A percentile compares a stretch with the other conserved stretches of the same genome.
Conservation (phyloP, 495 filamentous ascomycete genomes). For the Penicillium cosmopolitanum region DNA sequence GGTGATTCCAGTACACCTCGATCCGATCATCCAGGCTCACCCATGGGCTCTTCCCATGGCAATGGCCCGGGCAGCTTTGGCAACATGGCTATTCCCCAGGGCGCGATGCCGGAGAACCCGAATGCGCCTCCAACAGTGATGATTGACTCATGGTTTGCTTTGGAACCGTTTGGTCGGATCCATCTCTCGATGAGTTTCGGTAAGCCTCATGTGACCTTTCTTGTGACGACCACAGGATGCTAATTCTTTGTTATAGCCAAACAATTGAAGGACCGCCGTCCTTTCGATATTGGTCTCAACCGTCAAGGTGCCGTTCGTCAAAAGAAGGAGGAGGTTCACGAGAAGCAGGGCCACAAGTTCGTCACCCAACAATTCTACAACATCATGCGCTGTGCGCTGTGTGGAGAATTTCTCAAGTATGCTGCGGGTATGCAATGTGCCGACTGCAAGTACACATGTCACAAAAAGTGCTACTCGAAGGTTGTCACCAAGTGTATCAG, state of each 20-base stretch:
- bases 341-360: constrained; percentile 99
- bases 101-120: constrained; percentile 27
- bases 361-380: constrained; percentile 98
- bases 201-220: constrained; percentile 42
- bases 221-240: constrained; percentile 7
- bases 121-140: constrained; percentile 57
- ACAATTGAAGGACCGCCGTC: constrained; percentile 67
- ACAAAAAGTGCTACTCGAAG: constrained; percentile 92
- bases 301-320: constrained; percentile 96
- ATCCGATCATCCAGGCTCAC: constrained; percentile 49
- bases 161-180: constrained; percentile 92
- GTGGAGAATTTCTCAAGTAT: constrained; percentile 98
- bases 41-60: constrained; percentile 36
- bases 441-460: constrained; percentile 99
- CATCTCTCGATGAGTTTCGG: constrained; percentile 86
- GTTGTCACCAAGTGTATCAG: constrained; percentile 99
- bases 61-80: constrained; percentile 31
- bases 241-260: constrained; percentile 58
- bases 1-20: constrained; percentile 53
- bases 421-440: constrained; percentile 98
- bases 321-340: constrained; percentile 94
- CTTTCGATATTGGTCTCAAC: constrained; percentile 84
- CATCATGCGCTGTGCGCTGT: constrained; percentile 99
- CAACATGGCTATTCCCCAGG: constrained; percentile 23
- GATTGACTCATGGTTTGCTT: constrained; percentile 95